These are phyloP conservation scores for Saccharomyces pastorianus DNA, from an alignment of 1,139 yeast genomes.

Conservation along the genomic window DNA sequence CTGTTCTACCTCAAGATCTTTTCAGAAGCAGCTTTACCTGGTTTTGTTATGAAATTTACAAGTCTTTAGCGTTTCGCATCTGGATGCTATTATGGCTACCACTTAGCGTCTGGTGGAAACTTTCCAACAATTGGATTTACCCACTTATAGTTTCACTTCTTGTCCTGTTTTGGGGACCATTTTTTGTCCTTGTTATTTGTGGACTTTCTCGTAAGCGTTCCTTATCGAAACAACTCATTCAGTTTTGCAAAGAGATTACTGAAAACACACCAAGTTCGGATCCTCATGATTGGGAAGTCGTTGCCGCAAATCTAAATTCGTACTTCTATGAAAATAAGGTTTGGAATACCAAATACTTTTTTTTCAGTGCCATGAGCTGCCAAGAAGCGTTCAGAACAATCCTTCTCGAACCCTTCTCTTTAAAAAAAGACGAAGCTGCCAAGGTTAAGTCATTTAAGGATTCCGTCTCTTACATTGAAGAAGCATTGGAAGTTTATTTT, in stretches of 20 bases:
- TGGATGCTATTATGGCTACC: no score
- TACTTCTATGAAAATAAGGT: no score
- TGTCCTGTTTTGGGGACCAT: neutral
- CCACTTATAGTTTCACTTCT: no score
- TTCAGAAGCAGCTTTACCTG: no score
- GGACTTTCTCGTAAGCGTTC: neutral
- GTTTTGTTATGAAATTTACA: no score
- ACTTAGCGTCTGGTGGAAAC: no score
- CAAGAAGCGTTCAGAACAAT: neutral
- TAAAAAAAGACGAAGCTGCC: neutral
- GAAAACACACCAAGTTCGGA: neutral
- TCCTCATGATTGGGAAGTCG: neutral
- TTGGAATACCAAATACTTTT: neutral
- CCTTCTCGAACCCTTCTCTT: neutral
- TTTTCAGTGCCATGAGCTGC: neutral
- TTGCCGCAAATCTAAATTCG: neutral
- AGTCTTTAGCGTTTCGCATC: no score
- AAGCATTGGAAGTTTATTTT: neutral
- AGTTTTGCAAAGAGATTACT: neutral
- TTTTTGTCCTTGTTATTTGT: no score
- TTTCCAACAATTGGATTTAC: no score
- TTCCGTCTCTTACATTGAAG: neutral
- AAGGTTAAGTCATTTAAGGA: neutral
- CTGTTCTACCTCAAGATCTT: no score
- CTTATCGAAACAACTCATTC: neutral